phyloP scores from a whole-genome alignment of 768 basidiomycete genomes.

The Hirschioporus abietinus region DNA sequence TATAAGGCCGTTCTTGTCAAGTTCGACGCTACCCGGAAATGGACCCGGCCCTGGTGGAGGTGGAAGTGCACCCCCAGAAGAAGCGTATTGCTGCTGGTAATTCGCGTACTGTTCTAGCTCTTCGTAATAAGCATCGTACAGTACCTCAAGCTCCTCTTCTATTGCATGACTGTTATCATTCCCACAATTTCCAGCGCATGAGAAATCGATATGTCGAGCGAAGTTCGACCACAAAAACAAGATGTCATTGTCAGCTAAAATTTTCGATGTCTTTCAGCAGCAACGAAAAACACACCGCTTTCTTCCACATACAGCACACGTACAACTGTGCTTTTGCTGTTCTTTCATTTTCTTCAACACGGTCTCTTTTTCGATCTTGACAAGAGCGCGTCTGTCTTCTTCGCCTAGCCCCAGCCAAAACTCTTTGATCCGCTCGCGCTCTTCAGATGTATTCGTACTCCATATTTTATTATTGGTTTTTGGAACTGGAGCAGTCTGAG shows the following conservation, averaged over 20 bases:
- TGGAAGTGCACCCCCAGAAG: slow-evolving; percentile 82
- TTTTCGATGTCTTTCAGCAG: slow-evolving; percentile 10
- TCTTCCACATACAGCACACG: slow-evolving; percentile 92
- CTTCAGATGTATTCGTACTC: slow-evolving; percentile 88
- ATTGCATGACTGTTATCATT: slow-evolving; percentile 72
- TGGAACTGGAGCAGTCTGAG: slow-evolving; percentile 26
- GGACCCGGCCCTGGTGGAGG: slow-evolving; percentile 96
- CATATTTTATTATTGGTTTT: slow-evolving; percentile 79
- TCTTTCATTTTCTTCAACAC: slow-evolving; percentile 99
- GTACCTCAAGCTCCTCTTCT: slow-evolving; percentile 99
- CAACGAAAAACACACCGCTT: slow-evolving; percentile 71
- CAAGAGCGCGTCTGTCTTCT: slow-evolving; percentile 84
- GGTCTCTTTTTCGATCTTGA: slow-evolving; percentile 97
- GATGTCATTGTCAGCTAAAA: not conserved
- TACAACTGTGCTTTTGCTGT: slow-evolving; percentile 94
- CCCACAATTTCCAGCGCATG: not conserved
- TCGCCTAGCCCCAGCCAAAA: slow-evolving; percentile 96
- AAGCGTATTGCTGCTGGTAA: slow-evolving; percentile 93
- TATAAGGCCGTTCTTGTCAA: slow-evolving; percentile 84
- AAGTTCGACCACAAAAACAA: slow-evolving; percentile 1
- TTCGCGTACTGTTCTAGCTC: slow-evolving; percentile 99
- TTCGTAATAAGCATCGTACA: slow-evolving; percentile 99
- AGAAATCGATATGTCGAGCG: not conserved
- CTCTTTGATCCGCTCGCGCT: slow-evolving; percentile 94
- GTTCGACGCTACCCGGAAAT: slow-evolving; percentile 96